Evolutionary conservation across 208 protist genomes (phyloP).

Genomic region (Crithidia expoeki): DNA sequence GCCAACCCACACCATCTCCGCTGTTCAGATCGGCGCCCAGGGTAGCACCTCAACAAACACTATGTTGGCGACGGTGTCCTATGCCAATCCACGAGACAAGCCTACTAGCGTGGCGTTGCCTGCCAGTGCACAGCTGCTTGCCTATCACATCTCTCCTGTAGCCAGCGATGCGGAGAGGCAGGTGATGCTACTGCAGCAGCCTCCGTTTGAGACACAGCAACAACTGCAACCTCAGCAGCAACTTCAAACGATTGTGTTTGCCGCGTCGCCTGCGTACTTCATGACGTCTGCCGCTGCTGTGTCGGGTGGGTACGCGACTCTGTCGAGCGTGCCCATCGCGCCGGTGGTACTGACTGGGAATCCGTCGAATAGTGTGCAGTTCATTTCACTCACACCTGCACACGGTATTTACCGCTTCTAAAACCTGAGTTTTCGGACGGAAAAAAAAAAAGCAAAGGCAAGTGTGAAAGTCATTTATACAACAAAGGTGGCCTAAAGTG

Average conservation of each 20-base stretch:
- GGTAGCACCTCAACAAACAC: no score
- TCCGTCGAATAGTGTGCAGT: slow-evolving; percentile 7
- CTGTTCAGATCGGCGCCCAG: no score
- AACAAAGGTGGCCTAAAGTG: no score
- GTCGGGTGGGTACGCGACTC: neutral
- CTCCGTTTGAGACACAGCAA: neutral
- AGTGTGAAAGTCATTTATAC: no score
- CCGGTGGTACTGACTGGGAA: slow-evolving; percentile 5
- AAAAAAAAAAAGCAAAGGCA: no score
- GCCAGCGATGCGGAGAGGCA: neutral
- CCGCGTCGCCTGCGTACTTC: slow-evolving; percentile 10
- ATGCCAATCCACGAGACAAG: slow-evolving; percentile 1
- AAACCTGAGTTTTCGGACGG: no score
- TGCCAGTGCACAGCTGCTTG: neutral
- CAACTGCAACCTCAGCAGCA: no score
- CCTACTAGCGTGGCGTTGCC: neutral
- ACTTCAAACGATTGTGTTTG: neutral
- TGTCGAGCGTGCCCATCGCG: neutral
- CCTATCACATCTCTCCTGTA: neutral
- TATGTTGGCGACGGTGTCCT: neutral
- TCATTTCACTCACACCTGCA: neutral
- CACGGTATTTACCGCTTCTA: neutral
- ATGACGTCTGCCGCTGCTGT: neutral
- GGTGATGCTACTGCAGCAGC: slow-evolving; percentile 9
- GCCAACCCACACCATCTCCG: no score